phyloP scores from a whole-genome alignment of 495 filamentous ascomycete species.

The Lophiotrema nucula region DNA sequence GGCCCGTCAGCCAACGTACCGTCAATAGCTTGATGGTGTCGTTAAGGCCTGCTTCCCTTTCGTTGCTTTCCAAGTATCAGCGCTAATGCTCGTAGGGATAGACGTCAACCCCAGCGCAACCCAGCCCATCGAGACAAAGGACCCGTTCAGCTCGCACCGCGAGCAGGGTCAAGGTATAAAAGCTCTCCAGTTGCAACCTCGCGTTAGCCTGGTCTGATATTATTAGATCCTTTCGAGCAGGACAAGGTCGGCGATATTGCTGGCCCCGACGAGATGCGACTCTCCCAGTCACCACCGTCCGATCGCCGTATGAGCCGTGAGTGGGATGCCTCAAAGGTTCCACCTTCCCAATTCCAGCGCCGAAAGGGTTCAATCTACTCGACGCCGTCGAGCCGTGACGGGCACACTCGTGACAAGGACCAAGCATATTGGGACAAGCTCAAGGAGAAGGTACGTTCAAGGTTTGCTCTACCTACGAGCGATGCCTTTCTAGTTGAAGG shows the following conservation, averaged over 20 bases:
- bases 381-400: constrained; percentile 57
- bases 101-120: constrained; percentile 23
- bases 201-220: too few species aligned
- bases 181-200: too few species aligned
- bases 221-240: constrained; percentile 33
- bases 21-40: too few species aligned
- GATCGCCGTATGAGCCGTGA: constrained; percentile 42
- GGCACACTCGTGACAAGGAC: constrained; percentile 48
- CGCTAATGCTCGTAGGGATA: constrained; percentile 9
- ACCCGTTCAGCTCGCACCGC: constrained; percentile 22
- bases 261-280: constrained; percentile 32
- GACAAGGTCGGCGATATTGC: constrained; percentile 32
- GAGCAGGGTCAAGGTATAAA: neutral
- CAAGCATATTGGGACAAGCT: constrained; percentile 41
- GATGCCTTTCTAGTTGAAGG: too few species aligned
- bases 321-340: constrained; percentile 59
- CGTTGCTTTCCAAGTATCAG: neutral
- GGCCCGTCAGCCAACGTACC: too few species aligned
- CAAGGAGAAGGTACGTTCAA: constrained; percentile 43
- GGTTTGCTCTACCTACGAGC: too few species aligned
- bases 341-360: constrained; percentile 61
- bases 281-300: constrained; percentile 16
- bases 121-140: constrained; percentile 15
- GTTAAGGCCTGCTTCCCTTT: too few species aligned
- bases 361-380: constrained; percentile 63